Evolutionary conservation across 2,329 filamentous ascomycete genomes (phyloP), one percentile per base, ranked within the genome.

Genomic region (Sclerotinia sclerotiorum): DNA sequence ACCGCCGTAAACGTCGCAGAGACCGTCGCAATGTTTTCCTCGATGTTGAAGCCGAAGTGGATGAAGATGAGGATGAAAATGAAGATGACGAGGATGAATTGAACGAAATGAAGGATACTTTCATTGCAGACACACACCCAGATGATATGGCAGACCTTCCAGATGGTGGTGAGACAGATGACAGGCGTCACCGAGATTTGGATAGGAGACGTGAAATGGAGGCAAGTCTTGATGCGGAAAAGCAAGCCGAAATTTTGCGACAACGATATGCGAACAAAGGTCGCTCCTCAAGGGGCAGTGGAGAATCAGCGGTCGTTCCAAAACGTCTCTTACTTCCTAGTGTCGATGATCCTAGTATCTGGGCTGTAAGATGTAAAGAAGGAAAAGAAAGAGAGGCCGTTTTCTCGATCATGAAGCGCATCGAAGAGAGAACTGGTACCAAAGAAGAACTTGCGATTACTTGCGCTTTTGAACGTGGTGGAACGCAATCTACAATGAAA

Each of bases 21-120:
- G 88, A 91, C 72, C 86, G 86, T 72, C 88, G 92, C 72, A 92
- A 92, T 74, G 89, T 90, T 76, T 97, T 97, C 87, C 89, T 99
- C 81, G 95, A 99, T 88, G 92, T 94, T 76, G 95, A 99, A 84
- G 95, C 95, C 79, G 95, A 97, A 81, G 95, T 99, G 74, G 95
- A 98, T 77, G 95, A 91, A 69, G 89, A 97, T 72, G 93, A 97
- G 75, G 93, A 97, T 74, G 91, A 93, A 73, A 90, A 87, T 73
- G 91, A 92, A 70, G 93, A 97, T 72, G 93, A 96, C 64, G 94
- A 97, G 74, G 93, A 96, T 74, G 93, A 97, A 67, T 88, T 92
- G 69, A 89, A 93, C 74, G 93, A 90, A 73, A 88, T 89, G 65
- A 79, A 85, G 68, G 93, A 93, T 68, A 90, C 92, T 73, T 93